Evolutionary conservation across 78 protist genomes (phyloP).

Genomic region (Cyanophora paradoxa): DNA sequence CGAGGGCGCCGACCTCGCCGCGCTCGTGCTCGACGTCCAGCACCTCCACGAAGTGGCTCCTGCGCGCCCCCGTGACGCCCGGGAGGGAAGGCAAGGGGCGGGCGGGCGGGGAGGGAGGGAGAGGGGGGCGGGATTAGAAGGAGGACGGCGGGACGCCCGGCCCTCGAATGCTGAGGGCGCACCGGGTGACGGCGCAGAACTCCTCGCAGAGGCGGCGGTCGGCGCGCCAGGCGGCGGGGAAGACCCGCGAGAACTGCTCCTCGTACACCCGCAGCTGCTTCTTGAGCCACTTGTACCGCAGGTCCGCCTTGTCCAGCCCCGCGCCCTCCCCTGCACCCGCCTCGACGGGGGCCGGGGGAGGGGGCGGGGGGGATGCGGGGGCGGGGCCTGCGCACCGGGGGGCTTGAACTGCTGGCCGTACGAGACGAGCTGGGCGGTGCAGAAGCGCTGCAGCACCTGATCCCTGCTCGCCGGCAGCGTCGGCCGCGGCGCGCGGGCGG

Average conservation of each 20-base stretch:
- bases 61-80: too few relatives aligned
- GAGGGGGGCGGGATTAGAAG: too few relatives aligned
- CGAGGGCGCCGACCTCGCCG: background rate
- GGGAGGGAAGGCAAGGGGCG: too few relatives aligned
- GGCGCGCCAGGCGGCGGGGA: constrained; percentile 25
- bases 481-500: too few relatives aligned
- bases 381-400: background rate
- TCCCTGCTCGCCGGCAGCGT: too few relatives aligned
- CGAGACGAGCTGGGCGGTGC: background rate
- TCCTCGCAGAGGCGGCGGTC: background rate
- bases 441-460: background rate
- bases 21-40: background rate
- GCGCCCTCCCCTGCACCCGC: constrained; percentile 3
- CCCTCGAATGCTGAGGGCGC: too few relatives aligned
- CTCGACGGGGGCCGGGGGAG: too few relatives aligned
- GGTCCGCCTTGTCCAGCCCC: constrained; percentile 1
- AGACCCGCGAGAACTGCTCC: background rate
- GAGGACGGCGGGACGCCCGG: too few relatives aligned
- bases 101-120: too few relatives aligned
- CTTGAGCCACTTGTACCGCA: constrained; percentile 11
- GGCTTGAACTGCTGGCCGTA: background rate
- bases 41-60: too few relatives aligned
- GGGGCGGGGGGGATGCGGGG: background rate
- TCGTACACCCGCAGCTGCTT: background rate
- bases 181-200: constrained; percentile 41